Percentiles rank a stretch among this genome's conserved stretches.
Conservation (phyloP, 371 early-diverging fungal genomes). For the Mortierella sp. region DNA sequence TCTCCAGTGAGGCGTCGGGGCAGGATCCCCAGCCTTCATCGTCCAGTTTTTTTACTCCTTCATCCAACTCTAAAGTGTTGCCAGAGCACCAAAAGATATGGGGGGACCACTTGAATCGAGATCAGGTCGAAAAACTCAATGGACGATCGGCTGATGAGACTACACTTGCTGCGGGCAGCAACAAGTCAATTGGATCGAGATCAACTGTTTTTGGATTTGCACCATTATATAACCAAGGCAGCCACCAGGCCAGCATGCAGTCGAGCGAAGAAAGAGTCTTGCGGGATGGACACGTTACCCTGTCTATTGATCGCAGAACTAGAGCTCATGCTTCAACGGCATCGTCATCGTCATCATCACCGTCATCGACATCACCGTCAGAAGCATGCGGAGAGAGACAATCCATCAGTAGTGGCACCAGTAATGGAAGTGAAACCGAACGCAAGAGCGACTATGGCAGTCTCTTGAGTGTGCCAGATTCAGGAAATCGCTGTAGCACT, state of each 20-base stretch:
- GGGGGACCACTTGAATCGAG: constrained; percentile 11
- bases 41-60: constrained; percentile 13
- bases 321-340: not conserved
- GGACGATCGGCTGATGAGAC: no score
- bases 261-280: constrained; percentile 17
- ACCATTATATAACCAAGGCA: constrained; percentile 16
- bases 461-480: not conserved
- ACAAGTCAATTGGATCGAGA: constrained; percentile 23
- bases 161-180: not conserved
- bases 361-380: no score
- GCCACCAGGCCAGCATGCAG: constrained; percentile 17
- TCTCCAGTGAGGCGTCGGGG: not conserved
- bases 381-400: no score
- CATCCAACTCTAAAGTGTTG: constrained; percentile 13
- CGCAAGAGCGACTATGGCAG: not conserved
- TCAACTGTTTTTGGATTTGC: constrained; percentile 28
- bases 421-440: not conserved
- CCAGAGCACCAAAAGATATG: constrained; percentile 12
- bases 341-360: no score
- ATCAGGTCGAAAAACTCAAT: not conserved
- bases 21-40: not conserved
- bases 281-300: constrained; percentile 10
- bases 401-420: no score
- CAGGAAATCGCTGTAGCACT: not conserved
- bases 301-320: not conserved